Conservation (phyloP, 75 land plant genomes). For the Pseudotsuga menziesii region DNA sequence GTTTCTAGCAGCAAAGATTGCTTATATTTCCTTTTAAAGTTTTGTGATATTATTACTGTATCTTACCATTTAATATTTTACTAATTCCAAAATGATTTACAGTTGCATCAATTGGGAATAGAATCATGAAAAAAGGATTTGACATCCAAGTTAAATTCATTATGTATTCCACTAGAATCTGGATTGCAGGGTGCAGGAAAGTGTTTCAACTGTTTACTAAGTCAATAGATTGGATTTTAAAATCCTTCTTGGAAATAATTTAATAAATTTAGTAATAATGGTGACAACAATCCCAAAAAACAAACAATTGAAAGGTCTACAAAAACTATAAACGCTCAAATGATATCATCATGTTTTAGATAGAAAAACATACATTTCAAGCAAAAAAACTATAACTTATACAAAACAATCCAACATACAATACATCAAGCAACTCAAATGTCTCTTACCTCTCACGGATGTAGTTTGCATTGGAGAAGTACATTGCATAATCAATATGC, state of each 20-base stretch:
- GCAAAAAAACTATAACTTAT: too few species aligned
- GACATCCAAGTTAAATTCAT: neutral
- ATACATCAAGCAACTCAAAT: neutral
- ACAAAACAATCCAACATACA: too few species aligned
- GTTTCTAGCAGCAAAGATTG: neutral
- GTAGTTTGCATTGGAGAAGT: conserved; percentile 93
- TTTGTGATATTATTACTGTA: neutral
- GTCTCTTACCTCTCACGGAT: conserved; percentile 72
- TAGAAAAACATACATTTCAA: neutral
- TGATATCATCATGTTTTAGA: neutral
- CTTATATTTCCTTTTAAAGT: neutral
- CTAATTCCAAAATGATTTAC: neutral
- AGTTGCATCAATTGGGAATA: neutral
- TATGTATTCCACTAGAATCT: neutral
- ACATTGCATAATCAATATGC: conserved; percentile 87
- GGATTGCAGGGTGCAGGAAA: neutral
- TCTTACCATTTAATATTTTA: neutral
- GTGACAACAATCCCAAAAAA: neutral
- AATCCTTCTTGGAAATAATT: neutral
- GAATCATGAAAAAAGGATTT: neutral
- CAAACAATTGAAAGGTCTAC: neutral
- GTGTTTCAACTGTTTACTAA: neutral
- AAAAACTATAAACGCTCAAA: neutral
- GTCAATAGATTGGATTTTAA: neutral
- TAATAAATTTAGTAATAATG: neutral